phyloP scores from a whole-genome alignment of 345 rosid genomes.

The Limnanthes douglasii region DNA sequence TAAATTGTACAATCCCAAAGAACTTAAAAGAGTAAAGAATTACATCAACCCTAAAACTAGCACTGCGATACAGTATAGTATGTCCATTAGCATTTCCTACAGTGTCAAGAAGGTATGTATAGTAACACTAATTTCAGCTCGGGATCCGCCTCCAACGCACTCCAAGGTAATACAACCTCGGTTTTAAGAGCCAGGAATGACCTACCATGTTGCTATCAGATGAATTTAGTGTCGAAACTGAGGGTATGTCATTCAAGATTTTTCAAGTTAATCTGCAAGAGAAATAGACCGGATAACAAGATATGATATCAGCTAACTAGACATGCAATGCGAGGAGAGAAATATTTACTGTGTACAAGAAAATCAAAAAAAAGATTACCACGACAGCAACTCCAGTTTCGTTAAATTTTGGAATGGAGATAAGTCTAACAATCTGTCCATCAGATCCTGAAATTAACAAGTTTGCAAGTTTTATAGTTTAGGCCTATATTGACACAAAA shows the following conservation, averaged over 20 bases:
- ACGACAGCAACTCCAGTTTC: constrained; percentile 68
- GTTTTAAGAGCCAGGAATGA: no score
- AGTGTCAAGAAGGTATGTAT: no score
- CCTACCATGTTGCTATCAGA: constrained; percentile 14
- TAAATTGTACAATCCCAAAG: no score
- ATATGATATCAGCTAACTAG: neutral
- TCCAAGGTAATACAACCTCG: no score
- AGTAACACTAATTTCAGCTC: no score
- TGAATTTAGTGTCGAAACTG: constrained; percentile 40
- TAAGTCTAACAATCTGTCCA: constrained; percentile 60
- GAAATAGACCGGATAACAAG: neutral
- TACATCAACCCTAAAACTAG: no score
- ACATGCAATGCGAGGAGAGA: neutral
- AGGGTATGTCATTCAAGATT: constrained; percentile 75
- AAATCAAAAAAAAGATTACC: constrained; percentile 28
- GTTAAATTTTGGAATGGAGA: constrained; percentile 65
- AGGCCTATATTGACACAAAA: neutral
- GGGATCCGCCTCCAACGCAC: no score
- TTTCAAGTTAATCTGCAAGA: constrained; percentile 56
- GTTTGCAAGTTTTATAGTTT: neutral
- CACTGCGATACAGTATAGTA: no score
- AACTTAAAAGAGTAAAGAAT: no score
- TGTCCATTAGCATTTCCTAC: no score
- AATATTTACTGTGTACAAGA: neutral
- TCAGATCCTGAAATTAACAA: constrained; percentile 43